A percentile compares a stretch with the other conserved stretches of the same genome.
These are phyloP conservation scores for Penicillium herquei DNA, from an alignment of 495 filamentous ascomycete species.

Conservation along the genomic window DNA sequence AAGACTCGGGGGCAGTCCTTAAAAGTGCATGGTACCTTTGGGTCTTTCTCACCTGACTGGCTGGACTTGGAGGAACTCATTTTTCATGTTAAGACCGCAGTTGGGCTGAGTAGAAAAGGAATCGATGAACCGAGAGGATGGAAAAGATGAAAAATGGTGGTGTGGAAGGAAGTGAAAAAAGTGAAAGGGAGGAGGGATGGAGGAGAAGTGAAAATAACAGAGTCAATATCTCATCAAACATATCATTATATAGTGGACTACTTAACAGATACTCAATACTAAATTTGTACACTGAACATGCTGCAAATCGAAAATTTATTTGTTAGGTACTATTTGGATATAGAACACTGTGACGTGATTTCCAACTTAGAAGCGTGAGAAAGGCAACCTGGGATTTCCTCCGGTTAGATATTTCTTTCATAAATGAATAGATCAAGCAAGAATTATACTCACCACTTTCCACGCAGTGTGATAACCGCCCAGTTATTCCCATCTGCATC, in stretches of 20 bases:
- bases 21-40: neutral
- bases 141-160: too few species aligned
- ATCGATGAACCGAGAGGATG: too few species aligned
- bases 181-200: neutral
- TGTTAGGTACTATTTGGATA: too few species aligned
- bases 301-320: neutral
- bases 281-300: too few species aligned
- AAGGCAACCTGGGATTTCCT: slow-evolving; percentile 51
- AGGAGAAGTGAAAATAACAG: neutral
- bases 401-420: slow-evolving; percentile 25
- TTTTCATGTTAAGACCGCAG: too few species aligned
- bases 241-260: too few species aligned
- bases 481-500: slow-evolving; percentile 78
- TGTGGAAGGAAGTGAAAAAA: too few species aligned
- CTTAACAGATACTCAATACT: too few species aligned
- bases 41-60: neutral
- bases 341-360: too few species aligned
- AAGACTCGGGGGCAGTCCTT: slow-evolving; percentile 62
- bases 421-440: neutral
- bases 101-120: too few species aligned
- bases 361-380: slow-evolving; percentile 53
- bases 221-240: too few species aligned
- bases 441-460: slow-evolving; percentile 72
- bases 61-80: neutral
- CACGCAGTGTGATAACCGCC: slow-evolving; percentile 87